Evolutionary conservation across 2,329 filamentous ascomycete species (phyloP).

Genomic region (Cordyceps cateniannulata): DNA sequence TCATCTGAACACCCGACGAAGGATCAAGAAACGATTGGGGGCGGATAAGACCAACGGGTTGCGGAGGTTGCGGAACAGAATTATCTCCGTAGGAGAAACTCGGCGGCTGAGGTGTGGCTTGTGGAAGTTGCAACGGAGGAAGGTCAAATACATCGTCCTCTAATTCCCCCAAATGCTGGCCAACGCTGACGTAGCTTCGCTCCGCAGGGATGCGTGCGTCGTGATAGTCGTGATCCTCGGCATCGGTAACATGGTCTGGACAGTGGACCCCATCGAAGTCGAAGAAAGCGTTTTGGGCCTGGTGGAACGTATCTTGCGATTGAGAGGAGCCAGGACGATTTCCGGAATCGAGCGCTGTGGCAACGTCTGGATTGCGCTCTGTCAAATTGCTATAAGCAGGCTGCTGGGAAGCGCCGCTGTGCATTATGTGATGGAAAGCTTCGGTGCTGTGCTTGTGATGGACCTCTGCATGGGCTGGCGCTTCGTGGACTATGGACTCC

Average conservation of each 20-base stretch:
- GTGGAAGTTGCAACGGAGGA: background rate
- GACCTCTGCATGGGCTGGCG: conserved; percentile 17
- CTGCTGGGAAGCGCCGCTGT: background rate
- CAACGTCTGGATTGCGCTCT: background rate
- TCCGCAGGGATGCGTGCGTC: background rate
- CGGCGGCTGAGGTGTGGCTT: background rate
- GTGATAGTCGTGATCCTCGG: background rate
- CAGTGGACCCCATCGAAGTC: conserved; percentile 81
- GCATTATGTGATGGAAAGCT: conserved; percentile 27
- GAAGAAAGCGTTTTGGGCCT: conserved; percentile 62
- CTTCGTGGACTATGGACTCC: conserved; percentile 13
- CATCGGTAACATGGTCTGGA: conserved; percentile 38
- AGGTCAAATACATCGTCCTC: conserved; percentile 4
- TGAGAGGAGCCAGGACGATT: conserved; percentile 36
- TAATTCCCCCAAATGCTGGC: background rate
- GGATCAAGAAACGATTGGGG: conserved; percentile 57
- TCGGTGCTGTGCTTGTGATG: conserved; percentile 20
- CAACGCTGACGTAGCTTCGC: background rate
- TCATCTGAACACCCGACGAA: conserved; percentile 69
- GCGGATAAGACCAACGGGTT: conserved; percentile 24
- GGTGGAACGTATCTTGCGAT: conserved; percentile 57
- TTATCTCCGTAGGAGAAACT: background rate
- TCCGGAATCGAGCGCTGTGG: background rate
- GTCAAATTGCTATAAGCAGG: background rate
- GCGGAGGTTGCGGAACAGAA: conserved; percentile 10